Base-by-base conservation (phyloP, 345 rosid species). In the Syzygium aqueum region DNA sequence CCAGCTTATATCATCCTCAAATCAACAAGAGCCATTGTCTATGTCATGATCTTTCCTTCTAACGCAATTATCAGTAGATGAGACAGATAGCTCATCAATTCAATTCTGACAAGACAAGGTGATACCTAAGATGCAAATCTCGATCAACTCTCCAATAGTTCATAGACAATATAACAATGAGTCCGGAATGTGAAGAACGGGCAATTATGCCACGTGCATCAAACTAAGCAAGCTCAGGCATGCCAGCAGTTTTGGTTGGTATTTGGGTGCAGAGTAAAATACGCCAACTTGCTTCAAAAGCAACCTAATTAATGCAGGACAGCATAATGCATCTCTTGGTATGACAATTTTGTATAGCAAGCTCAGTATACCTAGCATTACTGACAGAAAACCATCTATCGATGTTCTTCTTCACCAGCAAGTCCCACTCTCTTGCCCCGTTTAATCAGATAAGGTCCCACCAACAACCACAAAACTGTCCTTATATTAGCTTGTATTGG, bases 401-500 rank as follows among this genome's bases (percentile, higher is more conserved):
- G 7, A 37, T 33, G 21, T 73, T 33, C 49, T 67, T 67, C 78
- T 37, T 73, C 49, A 9, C 25, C 82, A 73, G 49, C 14, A 19
- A 73, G 82, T 73, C 43, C 27, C 82, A 73, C 80, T 33, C 25
- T 37, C 82, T 73, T 37, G 27, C 82, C 56, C 85, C 2, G 59
- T 84, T 73, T 37, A 73, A 73, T 73, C 22, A 6, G 43, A 51
- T 53, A 49, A 84, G 57, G 37, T 84, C 57, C 85, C 33, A 28
- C 43, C 40, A 6, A 37, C 49, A 73, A 73, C 49, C 49, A 73
- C 25, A 37, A 19, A 10, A 8, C 82, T 73, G 82, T 73, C 49
- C 50, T 25, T 49, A 14, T 25, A 67, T 90, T 85, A 90, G 86
- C 84, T 90, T 27, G 53, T 89, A 56, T 27, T 67, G 43, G 93